These are phyloP conservation scores for Clarkia xantiana DNA, from an alignment of 345 rosid genomes.

Conservation along the genomic window DNA sequence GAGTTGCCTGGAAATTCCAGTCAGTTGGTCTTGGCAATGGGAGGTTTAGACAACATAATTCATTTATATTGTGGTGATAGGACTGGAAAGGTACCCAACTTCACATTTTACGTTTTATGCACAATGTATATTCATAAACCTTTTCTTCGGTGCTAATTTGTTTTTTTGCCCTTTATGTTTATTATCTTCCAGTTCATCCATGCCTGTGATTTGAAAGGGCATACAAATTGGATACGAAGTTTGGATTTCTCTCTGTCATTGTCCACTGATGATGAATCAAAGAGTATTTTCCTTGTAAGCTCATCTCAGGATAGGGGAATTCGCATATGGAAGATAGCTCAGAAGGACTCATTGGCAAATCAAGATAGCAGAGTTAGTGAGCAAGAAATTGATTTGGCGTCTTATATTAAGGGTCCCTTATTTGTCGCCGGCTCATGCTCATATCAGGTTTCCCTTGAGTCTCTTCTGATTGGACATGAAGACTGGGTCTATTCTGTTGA, in stretches of 20 bases:
- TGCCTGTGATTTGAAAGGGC: conserved; percentile 88
- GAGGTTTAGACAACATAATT: conserved; percentile 80
- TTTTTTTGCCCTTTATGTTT: conserved; percentile 4
- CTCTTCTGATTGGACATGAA: conserved; percentile 91
- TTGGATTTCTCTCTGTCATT: conserved; percentile 84
- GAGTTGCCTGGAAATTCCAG: conserved; percentile 56
- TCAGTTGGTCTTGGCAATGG: conserved; percentile 61
- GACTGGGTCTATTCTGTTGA: conserved; percentile 97
- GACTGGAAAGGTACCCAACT: conserved; percentile 50
- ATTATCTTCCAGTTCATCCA: conserved; percentile 37
- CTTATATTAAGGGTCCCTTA: conserved; percentile 86
- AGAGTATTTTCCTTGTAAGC: conserved; percentile 67
- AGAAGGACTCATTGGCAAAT: conserved; percentile 18
- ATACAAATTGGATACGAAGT: conserved; percentile 89
- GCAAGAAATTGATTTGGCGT: conserved; percentile 53
- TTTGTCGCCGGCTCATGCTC: conserved; percentile 45
- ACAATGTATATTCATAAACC: neutral
- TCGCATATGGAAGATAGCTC: conserved; percentile 72
- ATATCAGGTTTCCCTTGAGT: conserved; percentile 84
- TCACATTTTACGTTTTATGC: neutral
- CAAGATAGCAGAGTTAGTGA: conserved; percentile 22
- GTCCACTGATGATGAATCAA: conserved; percentile 19
- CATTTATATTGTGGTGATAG: conserved; percentile 61
- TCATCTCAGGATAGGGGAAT: conserved; percentile 91
- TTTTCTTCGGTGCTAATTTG: neutral